Conservation (phyloP, 768 basidiomycete genomes). For the Boletus coccyginus region DNA sequence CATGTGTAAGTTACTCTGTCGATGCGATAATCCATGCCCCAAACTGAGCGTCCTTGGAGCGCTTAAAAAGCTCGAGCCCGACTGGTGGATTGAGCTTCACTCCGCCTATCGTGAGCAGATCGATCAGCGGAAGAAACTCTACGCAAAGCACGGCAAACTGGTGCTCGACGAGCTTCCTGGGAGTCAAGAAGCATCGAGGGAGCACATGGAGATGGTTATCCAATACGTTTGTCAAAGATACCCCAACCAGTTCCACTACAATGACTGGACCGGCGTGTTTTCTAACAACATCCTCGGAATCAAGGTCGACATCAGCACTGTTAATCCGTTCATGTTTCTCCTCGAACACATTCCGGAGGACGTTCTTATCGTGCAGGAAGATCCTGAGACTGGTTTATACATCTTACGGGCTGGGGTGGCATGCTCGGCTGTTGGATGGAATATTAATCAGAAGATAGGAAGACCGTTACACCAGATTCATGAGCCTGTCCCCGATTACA, state of each 20-base stretch:
- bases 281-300: slow-evolving; percentile 42
- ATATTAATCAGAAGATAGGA: slow-evolving; percentile 46
- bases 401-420: slow-evolving; percentile 43
- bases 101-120: slow-evolving; percentile 47
- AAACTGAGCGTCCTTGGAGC: slow-evolving; percentile 26
- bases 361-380: slow-evolving; percentile 42
- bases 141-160: slow-evolving; percentile 36
- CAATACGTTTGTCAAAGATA: slow-evolving; percentile 58
- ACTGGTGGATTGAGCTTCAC: slow-evolving; percentile 58
- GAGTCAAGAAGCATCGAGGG: slow-evolving; percentile 45
- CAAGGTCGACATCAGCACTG: slow-evolving; percentile 23
- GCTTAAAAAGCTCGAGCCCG: slow-evolving; percentile 46
- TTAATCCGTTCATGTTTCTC: slow-evolving; percentile 42
- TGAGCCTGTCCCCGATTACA: slow-evolving; percentile 47
- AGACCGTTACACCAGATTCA: slow-evolving; percentile 46
- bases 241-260: slow-evolving; percentile 47
- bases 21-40: not conserved
- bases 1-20: slow-evolving; percentile 42
- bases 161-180: slow-evolving; percentile 48
- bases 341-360: slow-evolving; percentile 54
- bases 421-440: slow-evolving; percentile 51
- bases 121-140: slow-evolving; percentile 40
- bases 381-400: slow-evolving; percentile 43
- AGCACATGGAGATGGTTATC: slow-evolving; percentile 55
- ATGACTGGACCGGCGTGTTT: slow-evolving; percentile 36